Conservation (phyloP, 2,329 filamentous ascomycete genomes). For the Sphaerulina musiva region DNA sequence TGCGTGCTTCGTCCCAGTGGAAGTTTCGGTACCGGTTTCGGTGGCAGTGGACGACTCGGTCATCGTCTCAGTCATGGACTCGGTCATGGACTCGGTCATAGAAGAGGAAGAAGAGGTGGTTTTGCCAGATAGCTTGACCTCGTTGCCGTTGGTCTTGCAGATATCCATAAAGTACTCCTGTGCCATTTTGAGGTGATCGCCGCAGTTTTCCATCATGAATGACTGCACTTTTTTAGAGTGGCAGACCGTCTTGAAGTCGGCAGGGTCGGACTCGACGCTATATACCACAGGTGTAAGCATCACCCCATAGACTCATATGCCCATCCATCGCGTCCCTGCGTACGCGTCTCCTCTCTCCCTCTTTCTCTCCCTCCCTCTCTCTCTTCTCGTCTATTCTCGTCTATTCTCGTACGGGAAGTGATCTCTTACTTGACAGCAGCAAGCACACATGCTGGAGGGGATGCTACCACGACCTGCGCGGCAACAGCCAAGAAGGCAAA, state of each 20-base stretch:
- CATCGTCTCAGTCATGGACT: too few species aligned
- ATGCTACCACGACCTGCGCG: conserved; percentile 38
- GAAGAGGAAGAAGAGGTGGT: conserved; percentile 9
- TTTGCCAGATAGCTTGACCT: conserved; percentile 14
- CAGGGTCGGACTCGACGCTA: conserved; percentile 32
- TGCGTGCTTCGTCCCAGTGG: neutral
- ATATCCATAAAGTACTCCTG: conserved; percentile 28
- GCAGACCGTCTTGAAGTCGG: conserved; percentile 32
- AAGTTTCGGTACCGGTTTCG: conserved; percentile 4
- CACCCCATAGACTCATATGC: neutral
- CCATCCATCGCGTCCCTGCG: neutral
- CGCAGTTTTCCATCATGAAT: conserved; percentile 30
- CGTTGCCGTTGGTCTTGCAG: conserved; percentile 31
- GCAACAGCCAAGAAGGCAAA: conserved; percentile 42
- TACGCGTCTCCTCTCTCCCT: neutral
- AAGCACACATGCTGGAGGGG: conserved; percentile 47
- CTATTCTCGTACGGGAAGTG: neutral
- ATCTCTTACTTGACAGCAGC: conserved; percentile 44
- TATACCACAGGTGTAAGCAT: neutral
- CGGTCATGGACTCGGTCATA: neutral
- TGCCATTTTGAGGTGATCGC: conserved; percentile 25
- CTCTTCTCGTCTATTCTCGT: neutral
- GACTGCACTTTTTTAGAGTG: conserved; percentile 25
- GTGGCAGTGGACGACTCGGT: neutral
- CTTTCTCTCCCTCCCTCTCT: too few species aligned